These are phyloP conservation scores for Kwoniella sp. DNA, from an alignment of 768 basidiomycete genomes.

Conservation along the genomic window DNA sequence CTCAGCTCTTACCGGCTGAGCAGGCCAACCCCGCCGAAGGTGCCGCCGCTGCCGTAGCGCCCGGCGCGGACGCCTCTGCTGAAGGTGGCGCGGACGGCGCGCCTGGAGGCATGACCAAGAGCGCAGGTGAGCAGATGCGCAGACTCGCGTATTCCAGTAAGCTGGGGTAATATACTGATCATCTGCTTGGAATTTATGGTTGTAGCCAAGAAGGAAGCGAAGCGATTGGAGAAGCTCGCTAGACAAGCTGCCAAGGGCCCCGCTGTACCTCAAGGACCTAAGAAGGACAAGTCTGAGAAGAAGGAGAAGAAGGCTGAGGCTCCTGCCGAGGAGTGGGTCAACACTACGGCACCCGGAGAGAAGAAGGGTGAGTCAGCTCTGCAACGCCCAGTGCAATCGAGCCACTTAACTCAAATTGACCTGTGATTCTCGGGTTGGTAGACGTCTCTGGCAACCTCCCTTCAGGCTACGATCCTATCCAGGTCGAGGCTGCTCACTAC, in stretches of 20 bases:
- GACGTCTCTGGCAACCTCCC: constrained; percentile 87
- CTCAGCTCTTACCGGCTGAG: constrained; percentile 28
- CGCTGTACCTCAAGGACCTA: constrained; percentile 61
- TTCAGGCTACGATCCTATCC: constrained; percentile 90
- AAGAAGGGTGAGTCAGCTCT: constrained; percentile 80
- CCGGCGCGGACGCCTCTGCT: constrained; percentile 15
- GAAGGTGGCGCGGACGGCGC: constrained; percentile 22
- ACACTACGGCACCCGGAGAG: constrained; percentile 83
- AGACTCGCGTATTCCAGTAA: not conserved
- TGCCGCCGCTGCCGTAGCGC: constrained; percentile 11
- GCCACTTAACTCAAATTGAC: not conserved
- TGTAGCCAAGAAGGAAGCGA: constrained; percentile 81
- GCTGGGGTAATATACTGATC: constrained; percentile 3
- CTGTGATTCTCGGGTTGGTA: constrained; percentile 48
- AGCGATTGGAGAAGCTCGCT: constrained; percentile 60
- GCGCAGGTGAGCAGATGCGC: constrained; percentile 20
- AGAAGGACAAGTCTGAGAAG: constrained; percentile 69
- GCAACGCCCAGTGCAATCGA: not conserved
- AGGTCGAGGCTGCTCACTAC: constrained; percentile 94
- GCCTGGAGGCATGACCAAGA: constrained; percentile 21
- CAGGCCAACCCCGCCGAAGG: constrained; percentile 22
- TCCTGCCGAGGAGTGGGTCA: constrained; percentile 68
- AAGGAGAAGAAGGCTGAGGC: constrained; percentile 74
- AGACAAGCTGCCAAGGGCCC: constrained; percentile 60
- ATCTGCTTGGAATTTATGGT: not conserved